These are phyloP conservation scores for Sporodiniella umbellata DNA, from an alignment of 371 early-diverging fungal species.

Conservation along the genomic window DNA sequence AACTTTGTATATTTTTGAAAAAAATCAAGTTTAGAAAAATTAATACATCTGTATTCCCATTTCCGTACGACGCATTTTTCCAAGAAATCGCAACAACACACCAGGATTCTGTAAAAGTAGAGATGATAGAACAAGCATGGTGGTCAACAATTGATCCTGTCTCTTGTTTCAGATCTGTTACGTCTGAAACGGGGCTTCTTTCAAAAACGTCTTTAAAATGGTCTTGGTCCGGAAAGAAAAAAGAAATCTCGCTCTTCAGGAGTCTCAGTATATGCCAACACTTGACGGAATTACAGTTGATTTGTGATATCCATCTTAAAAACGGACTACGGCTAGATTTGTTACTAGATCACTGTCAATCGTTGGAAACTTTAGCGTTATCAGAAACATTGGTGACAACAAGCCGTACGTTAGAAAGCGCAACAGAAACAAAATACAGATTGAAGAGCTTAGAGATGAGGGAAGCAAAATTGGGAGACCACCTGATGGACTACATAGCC, in stretches of 20 bases:
- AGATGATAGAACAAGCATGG: slow-evolving; percentile 25
- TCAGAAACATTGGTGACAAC: slow-evolving; percentile 15
- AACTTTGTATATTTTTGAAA: slow-evolving; percentile 19
- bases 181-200: slow-evolving; percentile 13
- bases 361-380: slow-evolving; percentile 5
- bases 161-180: slow-evolving; percentile 14
- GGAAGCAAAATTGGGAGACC: slow-evolving; percentile 13
- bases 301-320: slow-evolving; percentile 19
- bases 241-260: slow-evolving; percentile 16
- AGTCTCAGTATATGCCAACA: slow-evolving; percentile 10
- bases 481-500: slow-evolving; percentile 22
- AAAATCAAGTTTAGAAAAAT: slow-evolving; percentile 18
- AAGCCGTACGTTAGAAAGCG: slow-evolving; percentile 2
- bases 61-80: slow-evolving; percentile 28
- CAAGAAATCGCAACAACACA: slow-evolving; percentile 18
- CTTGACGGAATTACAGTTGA: slow-evolving; percentile 14
- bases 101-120: slow-evolving; percentile 5
- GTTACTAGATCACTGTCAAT: slow-evolving; percentile 14
- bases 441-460: slow-evolving; percentile 7
- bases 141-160: slow-evolving; percentile 23
- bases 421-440: not conserved
- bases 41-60: slow-evolving; percentile 20
- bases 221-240: slow-evolving; percentile 28
- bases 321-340: slow-evolving; percentile 22
- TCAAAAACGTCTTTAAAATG: slow-evolving; percentile 14